A percentile compares a stretch with the other conserved stretches of the same genome.
Conservation (phyloP, 2,329 filamentous ascomycete species). For the Mycosphaerelloides madeirae region DNA sequence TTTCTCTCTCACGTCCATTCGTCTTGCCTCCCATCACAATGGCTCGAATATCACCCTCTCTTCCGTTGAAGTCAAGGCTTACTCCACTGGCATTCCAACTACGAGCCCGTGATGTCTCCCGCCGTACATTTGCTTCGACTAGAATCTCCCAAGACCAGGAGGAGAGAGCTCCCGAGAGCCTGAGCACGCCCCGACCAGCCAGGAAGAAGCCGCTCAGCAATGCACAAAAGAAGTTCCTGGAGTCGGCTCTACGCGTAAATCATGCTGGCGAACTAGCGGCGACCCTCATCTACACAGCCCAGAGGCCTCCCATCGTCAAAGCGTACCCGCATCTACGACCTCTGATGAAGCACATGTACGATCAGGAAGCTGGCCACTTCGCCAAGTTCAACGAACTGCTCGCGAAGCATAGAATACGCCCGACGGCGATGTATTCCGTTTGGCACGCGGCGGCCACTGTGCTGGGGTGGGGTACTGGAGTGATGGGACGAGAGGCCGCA, state of each 20-base stretch:
- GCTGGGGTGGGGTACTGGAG: constrained; percentile 82
- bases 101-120: constrained; percentile 16
- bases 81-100: constrained; percentile 30
- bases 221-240: constrained; percentile 69
- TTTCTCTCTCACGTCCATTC: background rate
- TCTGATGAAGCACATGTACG: constrained; percentile 96
- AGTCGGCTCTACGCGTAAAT: constrained; percentile 84
- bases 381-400: constrained; percentile 78
- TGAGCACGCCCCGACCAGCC: constrained; percentile 13
- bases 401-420: constrained; percentile 80
- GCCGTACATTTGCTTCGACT: constrained; percentile 20
- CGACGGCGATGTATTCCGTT: constrained; percentile 85
- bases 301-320: constrained; percentile 74
- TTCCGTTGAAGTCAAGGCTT: constrained; percentile 25
- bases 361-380: constrained; percentile 88
- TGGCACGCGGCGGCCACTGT: constrained; percentile 78
- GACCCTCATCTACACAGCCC: constrained; percentile 85
- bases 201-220: constrained; percentile 20
- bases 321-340: constrained; percentile 82
- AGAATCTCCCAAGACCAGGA: constrained; percentile 13
- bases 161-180: constrained; percentile 18
- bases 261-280: constrained; percentile 97
- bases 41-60: constrained; percentile 9
- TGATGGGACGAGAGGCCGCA: constrained; percentile 85
- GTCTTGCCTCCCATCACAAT: background rate